Percentiles rank a stretch among this genome's conserved stretches.
Conservation (phyloP, 1,139 yeast species). For the Chernovozyma sophiae-reginae region DNA sequence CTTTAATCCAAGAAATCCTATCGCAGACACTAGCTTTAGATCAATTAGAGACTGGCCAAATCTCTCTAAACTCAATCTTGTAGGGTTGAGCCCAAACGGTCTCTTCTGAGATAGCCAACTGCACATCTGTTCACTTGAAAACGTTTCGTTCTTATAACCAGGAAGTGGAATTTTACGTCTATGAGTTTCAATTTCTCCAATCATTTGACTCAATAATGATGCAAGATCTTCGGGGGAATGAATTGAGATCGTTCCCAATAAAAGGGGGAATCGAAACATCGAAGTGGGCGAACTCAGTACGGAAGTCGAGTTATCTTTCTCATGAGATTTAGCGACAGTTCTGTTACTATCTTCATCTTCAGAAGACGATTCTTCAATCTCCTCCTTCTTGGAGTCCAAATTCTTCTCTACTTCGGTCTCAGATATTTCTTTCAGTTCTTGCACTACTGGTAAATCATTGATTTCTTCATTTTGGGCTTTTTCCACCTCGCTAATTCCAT, state of each 20-base stretch:
- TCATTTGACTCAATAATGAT: slow-evolving; percentile 21
- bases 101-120: slow-evolving; percentile 24
- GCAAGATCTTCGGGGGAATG: slow-evolving; percentile 19
- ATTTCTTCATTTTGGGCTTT: background rate
- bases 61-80: slow-evolving; percentile 36
- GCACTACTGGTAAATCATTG: background rate
- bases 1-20: slow-evolving; percentile 29
- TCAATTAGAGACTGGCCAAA: slow-evolving; percentile 43
- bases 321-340: background rate
- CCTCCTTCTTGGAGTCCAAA: too few relatives aligned
- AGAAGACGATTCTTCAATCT: background rate
- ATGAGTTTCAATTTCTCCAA: slow-evolving; percentile 22
- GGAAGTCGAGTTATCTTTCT: background rate
- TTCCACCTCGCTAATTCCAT: slow-evolving; percentile 3
- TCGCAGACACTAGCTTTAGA: slow-evolving; percentile 28
- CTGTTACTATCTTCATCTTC: background rate
- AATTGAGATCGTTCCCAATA: slow-evolving; percentile 25
- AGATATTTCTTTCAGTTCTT: background rate
- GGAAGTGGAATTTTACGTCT: slow-evolving; percentile 39
- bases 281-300: background rate
- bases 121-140: slow-evolving; percentile 38
- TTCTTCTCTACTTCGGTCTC: too few relatives aligned
- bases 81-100: slow-evolving; percentile 35
- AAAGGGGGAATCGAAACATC: slow-evolving; percentile 30
- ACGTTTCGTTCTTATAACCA: slow-evolving; percentile 37